Conservation (phyloP, 2,329 filamentous ascomycete species). For the Penicillium sp. region DNA sequence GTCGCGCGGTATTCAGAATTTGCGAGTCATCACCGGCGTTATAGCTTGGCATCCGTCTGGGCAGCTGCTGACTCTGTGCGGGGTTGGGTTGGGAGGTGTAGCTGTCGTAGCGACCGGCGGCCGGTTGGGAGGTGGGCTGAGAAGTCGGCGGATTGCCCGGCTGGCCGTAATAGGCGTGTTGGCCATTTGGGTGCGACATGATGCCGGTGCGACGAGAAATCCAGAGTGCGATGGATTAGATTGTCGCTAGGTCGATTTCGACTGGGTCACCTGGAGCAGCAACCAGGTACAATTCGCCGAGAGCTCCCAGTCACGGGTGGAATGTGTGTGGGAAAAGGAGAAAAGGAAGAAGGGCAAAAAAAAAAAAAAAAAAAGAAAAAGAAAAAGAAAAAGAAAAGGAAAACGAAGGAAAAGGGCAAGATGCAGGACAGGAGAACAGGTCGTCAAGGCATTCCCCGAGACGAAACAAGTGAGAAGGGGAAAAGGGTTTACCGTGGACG, state of each 20-base stretch:
- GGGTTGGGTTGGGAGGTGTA: constrained; percentile 45
- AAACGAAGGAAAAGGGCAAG: not conserved
- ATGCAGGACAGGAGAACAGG: not conserved
- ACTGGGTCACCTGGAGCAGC: not conserved
- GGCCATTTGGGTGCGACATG: constrained; percentile 62
- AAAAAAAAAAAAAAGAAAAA: no score
- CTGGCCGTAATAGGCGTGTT: constrained; percentile 51
- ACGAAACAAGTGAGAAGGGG: no score
- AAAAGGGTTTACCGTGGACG: not conserved
- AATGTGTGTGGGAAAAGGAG: no score
- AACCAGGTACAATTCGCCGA: not conserved
- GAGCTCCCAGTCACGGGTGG: not conserved
- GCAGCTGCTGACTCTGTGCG: constrained; percentile 45
- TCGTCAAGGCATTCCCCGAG: no score
- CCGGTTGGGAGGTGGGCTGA: constrained; percentile 36
- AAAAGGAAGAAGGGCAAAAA: no score
- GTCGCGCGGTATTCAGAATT: constrained; percentile 48
- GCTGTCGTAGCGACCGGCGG: constrained; percentile 44
- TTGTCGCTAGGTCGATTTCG: not conserved
- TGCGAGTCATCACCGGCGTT: constrained; percentile 73
- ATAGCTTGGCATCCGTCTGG: constrained; percentile 69
- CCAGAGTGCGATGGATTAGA: constrained; percentile 1
- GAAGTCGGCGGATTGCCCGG: constrained; percentile 34
- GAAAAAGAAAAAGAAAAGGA: not conserved
- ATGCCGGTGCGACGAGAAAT: constrained; percentile 7